Percentiles rank a stretch among this genome's conserved stretches.
phyloP scores from a whole-genome alignment of 306 rosid genomes.

The Mucuna pruriens region DNA sequence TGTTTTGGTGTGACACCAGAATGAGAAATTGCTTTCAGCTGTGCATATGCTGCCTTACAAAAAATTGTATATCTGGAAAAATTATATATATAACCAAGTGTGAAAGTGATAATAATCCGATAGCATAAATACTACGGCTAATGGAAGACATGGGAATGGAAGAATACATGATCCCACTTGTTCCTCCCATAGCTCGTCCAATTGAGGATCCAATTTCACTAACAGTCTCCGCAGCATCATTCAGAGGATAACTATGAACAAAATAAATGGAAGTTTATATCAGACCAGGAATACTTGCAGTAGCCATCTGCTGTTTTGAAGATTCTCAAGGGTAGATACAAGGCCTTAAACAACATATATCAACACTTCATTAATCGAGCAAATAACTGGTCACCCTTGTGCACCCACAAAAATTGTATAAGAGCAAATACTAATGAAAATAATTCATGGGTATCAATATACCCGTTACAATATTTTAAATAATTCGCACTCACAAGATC shows the following conservation, averaged over 20 bases:
- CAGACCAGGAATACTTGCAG: constrained; percentile 10
- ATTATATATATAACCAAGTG: not conserved
- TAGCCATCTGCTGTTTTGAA: not conserved
- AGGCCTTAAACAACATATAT: not conserved
- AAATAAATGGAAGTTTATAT: constrained; percentile 25
- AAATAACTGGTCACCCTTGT: too few species aligned
- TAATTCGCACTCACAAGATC: not conserved
- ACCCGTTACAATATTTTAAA: not conserved
- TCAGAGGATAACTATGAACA: constrained; percentile 71
- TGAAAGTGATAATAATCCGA: not conserved
- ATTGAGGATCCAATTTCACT: constrained; percentile 71
- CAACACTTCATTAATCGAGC: not conserved
- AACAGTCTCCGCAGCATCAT: constrained; percentile 79
- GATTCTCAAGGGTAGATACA: not conserved
- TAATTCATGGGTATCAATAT: too few species aligned
- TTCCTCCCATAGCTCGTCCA: constrained; percentile 79
- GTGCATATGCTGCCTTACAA: constrained; percentile 70
- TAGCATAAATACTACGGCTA: not conserved
- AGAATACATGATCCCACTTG: constrained; percentile 76
- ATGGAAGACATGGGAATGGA: constrained; percentile 28
- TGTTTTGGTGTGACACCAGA: constrained; percentile 48
- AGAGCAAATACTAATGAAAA: too few species aligned
- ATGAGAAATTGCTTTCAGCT: constrained; percentile 56
- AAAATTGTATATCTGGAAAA: constrained; percentile 61
- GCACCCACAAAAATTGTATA: too few species aligned